Evolutionary conservation across 805 yeast species (phyloP).

Genomic region (Cyberlindnera sargentensis): DNA sequence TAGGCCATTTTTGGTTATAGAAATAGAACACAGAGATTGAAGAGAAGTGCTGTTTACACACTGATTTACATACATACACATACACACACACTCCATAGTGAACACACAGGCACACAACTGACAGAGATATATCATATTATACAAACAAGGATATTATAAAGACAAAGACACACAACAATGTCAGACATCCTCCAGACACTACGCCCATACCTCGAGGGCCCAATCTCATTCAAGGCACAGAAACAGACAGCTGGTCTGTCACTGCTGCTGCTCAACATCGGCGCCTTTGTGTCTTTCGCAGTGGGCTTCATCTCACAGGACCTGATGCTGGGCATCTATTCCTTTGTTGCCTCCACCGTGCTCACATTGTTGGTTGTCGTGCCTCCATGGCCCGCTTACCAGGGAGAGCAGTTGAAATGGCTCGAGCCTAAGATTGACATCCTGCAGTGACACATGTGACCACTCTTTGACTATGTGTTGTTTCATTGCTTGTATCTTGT

Average conservation of each 20-base stretch:
- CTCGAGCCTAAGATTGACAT: conserved; percentile 7
- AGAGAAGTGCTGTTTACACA: not conserved
- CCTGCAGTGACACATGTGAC: too few relatives aligned
- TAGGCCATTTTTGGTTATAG: too few relatives aligned
- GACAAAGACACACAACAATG: not conserved
- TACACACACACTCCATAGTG: not conserved
- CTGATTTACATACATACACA: not conserved
- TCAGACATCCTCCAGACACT: conserved; percentile 2
- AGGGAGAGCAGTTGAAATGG: conserved; percentile 9
- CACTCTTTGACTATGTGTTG: too few relatives aligned
- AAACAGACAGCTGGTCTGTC: conserved; percentile 4
- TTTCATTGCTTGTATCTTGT: too few relatives aligned
- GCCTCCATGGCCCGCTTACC: conserved; percentile 16
- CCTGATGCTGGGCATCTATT: conserved; percentile 1
- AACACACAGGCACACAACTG: too few relatives aligned
- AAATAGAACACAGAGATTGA: too few relatives aligned
- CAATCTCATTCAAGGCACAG: conserved; percentile 16
- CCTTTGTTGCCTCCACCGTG: conserved; percentile 1
- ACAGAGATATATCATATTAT: too few relatives aligned
- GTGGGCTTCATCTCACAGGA: conserved; percentile 10
- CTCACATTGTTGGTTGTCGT: conserved; percentile 8
- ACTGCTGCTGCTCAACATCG: conserved; percentile 3
- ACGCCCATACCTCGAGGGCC: conserved; percentile 12
- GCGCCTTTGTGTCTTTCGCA: conserved; percentile 7
- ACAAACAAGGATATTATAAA: not conserved